Conservation (phyloP, 495 filamentous ascomycete species). For the Xeromyces bisporus region DNA sequence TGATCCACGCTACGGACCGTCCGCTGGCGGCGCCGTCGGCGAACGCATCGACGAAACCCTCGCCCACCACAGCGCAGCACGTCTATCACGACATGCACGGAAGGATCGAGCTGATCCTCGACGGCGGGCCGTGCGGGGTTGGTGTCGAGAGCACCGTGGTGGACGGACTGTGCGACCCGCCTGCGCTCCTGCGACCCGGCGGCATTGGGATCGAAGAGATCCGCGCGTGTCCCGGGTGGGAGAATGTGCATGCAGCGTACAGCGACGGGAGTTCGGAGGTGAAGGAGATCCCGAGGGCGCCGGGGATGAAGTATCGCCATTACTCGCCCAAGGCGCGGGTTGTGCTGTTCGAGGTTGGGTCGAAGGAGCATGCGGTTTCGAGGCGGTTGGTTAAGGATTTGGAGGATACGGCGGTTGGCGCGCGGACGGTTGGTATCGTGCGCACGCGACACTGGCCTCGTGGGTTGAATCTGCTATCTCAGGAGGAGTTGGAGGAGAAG, state of each 20-base stretch:
- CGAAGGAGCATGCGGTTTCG: constrained; percentile 14
- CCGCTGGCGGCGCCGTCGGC: constrained; percentile 91
- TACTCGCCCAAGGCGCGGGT: constrained; percentile 87
- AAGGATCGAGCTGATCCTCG: constrained; percentile 75
- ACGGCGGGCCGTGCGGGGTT: constrained; percentile 71
- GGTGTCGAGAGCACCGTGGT: constrained; percentile 96
- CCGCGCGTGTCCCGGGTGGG: constrained; percentile 61
- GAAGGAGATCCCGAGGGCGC: constrained; percentile 52
- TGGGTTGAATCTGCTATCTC: constrained; percentile 15
- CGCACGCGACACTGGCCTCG: constrained; percentile 28
- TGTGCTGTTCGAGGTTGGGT: constrained; percentile 52
- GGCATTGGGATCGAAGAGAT: constrained; percentile 82
- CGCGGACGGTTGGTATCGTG: constrained; percentile 30
- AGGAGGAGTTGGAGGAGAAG: constrained; percentile 11
- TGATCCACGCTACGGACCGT: constrained; percentile 57
- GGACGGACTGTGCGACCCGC: constrained; percentile 67
- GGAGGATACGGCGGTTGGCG: constrained; percentile 18
- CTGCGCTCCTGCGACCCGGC: constrained; percentile 69
- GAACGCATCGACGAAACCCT: constrained; percentile 83
- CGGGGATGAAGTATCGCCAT: constrained; percentile 98
- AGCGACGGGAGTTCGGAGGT: constrained; percentile 36
- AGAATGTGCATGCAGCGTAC: constrained; percentile 56
- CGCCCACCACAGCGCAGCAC: constrained; percentile 76
- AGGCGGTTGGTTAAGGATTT: constrained; percentile 21
- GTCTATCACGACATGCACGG: constrained; percentile 72